Conservation (phyloP, 495 filamentous ascomycete genomes). For the Annulohypoxylon nitens region DNA sequence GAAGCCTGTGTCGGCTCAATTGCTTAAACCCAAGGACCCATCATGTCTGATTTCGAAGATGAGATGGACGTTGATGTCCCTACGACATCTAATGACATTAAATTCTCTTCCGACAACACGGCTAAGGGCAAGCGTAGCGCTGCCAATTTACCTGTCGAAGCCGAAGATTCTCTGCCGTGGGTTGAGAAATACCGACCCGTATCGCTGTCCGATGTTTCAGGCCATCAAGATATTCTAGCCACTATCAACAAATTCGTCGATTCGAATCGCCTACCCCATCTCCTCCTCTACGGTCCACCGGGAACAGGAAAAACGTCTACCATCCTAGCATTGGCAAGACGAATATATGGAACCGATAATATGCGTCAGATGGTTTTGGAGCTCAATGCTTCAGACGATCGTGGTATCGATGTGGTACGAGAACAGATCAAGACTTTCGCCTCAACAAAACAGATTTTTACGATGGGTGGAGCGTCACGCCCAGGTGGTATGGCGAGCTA, state of each 20-base stretch:
- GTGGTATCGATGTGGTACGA: constrained; percentile 97
- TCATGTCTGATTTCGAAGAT: constrained; percentile 93
- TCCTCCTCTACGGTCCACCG: constrained; percentile 96
- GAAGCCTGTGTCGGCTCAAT: background rate
- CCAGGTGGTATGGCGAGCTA: constrained; percentile 72
- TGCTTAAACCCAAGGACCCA: background rate
- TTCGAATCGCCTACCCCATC: constrained; percentile 91
- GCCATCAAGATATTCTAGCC: constrained; percentile 96
- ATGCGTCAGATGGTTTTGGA: constrained; percentile 99
- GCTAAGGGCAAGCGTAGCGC: constrained; percentile 90
- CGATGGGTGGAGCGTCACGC: constrained; percentile 54
- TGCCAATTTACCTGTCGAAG: constrained; percentile 92
- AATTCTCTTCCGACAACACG: constrained; percentile 73
- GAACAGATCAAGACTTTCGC: constrained; percentile 99
- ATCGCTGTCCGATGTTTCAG: constrained; percentile 90
- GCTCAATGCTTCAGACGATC: constrained; percentile 95
- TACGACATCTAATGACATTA: constrained; percentile 66
- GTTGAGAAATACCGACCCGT: constrained; percentile 98
- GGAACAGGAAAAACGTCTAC: constrained; percentile 99
- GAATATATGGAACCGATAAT: constrained; percentile 92
- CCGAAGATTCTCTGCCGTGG: constrained; percentile 96
- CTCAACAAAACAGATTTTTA: constrained; percentile 75
- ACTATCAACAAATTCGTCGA: constrained; percentile 98
- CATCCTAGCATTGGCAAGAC: constrained; percentile 86
- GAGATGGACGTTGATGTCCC: constrained; percentile 88